Evolutionary conservation across 345 rosid species (phyloP), one percentile per base, ranked within the genome.

Genomic region (Geranium rotundifolium): DNA sequence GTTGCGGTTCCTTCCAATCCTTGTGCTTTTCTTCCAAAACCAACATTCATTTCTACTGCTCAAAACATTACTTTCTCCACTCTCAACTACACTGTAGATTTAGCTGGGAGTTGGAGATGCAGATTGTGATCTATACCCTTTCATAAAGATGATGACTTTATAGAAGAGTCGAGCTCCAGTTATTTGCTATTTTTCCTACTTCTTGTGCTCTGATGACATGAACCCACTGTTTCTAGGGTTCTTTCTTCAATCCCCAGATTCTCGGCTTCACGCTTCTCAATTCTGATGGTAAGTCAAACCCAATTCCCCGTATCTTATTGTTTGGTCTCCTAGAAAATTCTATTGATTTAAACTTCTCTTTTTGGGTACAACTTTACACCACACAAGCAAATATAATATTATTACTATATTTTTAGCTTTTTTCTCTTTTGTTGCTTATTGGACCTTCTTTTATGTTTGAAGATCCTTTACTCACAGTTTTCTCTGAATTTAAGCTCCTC

Each of bases 381-480:
- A 46, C 52, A 46, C 16, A 46, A 46, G 3, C 52, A 46, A 46
- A 46, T 34, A 34, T 34, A 34, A 34, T 34, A 34, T 5, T 46
- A 46, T 9, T 14, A 68, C 56, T 68, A 54, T 59, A 49, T 65
- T 29, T 37, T 30, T 54, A 46, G 54, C 62, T 62, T 68, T 59
- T 65, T 39, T 60, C 29, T 19, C 19, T 12, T 23, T 19, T 52
- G 29, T 58, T 72, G n/a, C 57, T 55, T 55, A 5, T 55, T 55
- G 19, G 20, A 54, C 49, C 66, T 70, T 9, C 52, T 14, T 46
- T 46, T 9, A 12, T 30, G 58, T 63, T 75, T 76, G 79, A 66
- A 41, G 66, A 66, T 62, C 63, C 81, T 77, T 78, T 72, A 80
- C 81, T 72, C 83, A 39, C 67, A 76, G 72, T 74, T 67, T 74